Evolutionary conservation across 116 monocot species (phyloP), one percentile per base, ranked within the genome.

Genomic region (Thalassia testudinum): DNA sequence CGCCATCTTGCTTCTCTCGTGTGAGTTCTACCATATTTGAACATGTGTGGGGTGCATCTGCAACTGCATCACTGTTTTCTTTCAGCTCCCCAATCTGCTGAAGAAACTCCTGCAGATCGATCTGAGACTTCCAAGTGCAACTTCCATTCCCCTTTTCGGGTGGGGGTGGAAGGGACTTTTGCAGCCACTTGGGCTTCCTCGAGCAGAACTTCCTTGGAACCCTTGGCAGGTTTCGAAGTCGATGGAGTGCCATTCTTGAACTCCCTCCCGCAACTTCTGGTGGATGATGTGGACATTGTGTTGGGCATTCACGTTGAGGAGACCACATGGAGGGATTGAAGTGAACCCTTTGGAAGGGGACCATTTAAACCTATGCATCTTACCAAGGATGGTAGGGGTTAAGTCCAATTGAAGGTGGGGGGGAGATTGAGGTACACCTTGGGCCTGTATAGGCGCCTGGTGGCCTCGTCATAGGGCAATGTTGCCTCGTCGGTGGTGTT

Each of bases 341-440:
- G 63, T 12, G 30, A 55, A 44, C 47, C 10, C 50, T 19, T 55
- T 58, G 43, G 78, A 54, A 21, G 78, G 76, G 48, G 80, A 60
- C 81, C 82, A 91, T 27, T 77, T 73, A 48, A 91, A 60, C 3
- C 68, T 59, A 34, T 72, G 59, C 2, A 60, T 22, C 27, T 44
- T 24, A 48, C 26, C 56, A 6, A 34, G 1, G 21, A 23, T 24
- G 14, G 42, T 19, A 30, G 62, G 42, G 42, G 65, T 34, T 58
- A 43, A 27, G 68, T 18, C 43, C 51, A 74, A 54, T 24, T 70
- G 78, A 40, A 92, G 77, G 67, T 92, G 92, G 5, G 87, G 5
- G 87, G 92, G 24, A 92, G 87, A 67, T 92, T 92, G 79, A 92
- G 72, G 65, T 75, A 86, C 21, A 87, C 92, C 29, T 92, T 83